Conservation (phyloP, 2,329 filamentous ascomycete genomes). For the Colletotrichum musae region DNA sequence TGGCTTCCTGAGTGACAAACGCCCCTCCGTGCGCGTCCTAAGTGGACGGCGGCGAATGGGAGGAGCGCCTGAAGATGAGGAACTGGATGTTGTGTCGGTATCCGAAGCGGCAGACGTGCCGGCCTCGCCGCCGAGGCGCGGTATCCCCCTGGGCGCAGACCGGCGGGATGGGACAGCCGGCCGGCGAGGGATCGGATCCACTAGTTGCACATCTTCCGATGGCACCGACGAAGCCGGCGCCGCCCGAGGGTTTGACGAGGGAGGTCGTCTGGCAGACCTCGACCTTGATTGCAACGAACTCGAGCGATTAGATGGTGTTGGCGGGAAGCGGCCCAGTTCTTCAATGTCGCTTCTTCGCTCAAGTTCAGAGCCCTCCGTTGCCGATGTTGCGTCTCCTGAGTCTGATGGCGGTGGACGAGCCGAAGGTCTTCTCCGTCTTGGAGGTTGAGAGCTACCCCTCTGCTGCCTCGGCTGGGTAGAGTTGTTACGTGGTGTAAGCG, state of each 20-base stretch:
- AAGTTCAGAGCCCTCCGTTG: conserved; percentile 22
- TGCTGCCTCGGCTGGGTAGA: conserved; percentile 18
- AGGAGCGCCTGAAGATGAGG: conserved; percentile 23
- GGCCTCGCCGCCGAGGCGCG: conserved; percentile 24
- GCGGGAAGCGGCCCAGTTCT: conserved; percentile 18
- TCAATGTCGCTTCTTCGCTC: conserved; percentile 20
- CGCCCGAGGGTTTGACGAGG: conserved; percentile 5
- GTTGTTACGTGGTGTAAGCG: conserved; percentile 6
- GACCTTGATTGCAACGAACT: conserved; percentile 5
- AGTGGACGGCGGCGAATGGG: conserved; percentile 30
- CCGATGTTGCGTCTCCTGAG: not conserved
- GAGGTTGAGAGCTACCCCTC: conserved; percentile 14
- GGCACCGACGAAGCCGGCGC: conserved; percentile 21
- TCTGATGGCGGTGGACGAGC: conserved; percentile 18
- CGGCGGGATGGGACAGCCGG: conserved; percentile 15
- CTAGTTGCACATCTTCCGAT: conserved; percentile 28
- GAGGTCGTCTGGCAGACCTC: conserved; percentile 19
- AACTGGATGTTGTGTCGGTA: conserved; percentile 34
- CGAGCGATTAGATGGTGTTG: not conserved
- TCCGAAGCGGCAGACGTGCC: conserved; percentile 21
- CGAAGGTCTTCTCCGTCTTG: conserved; percentile 23
- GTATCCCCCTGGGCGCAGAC: conserved; percentile 21
- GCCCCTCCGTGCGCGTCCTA: conserved; percentile 20
- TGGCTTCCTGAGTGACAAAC: conserved; percentile 25
- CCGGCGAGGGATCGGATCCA: conserved; percentile 28